Evolutionary conservation across 176 grass and related monocot species (phyloP), one percentile per base, ranked within the genome.

Genomic region (Paspalum notatum): DNA sequence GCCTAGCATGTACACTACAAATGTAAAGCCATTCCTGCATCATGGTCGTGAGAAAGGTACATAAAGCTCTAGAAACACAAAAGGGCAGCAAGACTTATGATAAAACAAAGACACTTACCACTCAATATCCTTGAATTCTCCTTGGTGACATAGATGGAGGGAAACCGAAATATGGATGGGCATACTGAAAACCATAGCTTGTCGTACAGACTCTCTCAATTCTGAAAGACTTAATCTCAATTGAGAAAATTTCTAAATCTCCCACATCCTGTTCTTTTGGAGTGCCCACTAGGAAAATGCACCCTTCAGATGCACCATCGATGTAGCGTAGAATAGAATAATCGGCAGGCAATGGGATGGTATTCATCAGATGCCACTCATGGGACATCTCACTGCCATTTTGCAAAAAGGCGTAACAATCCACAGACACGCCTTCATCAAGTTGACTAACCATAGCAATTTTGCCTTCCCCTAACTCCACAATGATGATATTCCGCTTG

Each of bases 71-170:
- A 41, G 12, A 14, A 67, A 21, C 44, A 17, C 65, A 67, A 22
- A 68, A 68, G 65, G n/a, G 10, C 4, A 0, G 22, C 20, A 46
- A 14, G 2, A 68, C 11, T 55, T 13, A 76, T 17, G 4, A 64
- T 5, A 52, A 48, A 12, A n/a, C n/a, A n/a, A n/a, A n/a, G n/a
- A n/a, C 6, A 3, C 24, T 51, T 78, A 66, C 46, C 76, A 15
- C 5, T 50, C 50, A 60, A 66, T 49, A 65, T 65, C 58, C 60
- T 68, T 68, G 42, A 68, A 24, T 24, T 46, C 41, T 66, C 66
- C 18, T 63, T 6, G 9, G 43, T 8, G 71, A 55, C 51, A 76
- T 43, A 11, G n/a, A 76, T 11, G 41, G 53, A 4, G 73, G 73
- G 12, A 76, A 76, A 8, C 73, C 76, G 13, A 65, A 65, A 40